Percentiles rank a stretch among this genome's conserved stretches.
Conservation (phyloP, 1,139 yeast species). For the Kodamaea sp. region DNA sequence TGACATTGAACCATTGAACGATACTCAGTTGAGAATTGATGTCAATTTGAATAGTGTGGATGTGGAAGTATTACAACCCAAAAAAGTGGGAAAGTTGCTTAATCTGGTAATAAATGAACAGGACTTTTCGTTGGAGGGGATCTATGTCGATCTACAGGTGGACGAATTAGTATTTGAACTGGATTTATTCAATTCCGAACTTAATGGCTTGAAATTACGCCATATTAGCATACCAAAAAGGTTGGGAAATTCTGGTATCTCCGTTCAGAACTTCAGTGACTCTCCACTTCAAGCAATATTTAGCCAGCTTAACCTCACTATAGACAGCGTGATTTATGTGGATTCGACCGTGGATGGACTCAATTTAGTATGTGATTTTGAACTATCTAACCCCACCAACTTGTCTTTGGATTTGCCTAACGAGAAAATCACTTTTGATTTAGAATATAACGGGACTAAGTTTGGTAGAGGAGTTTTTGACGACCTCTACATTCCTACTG, state of each 20-base stretch:
- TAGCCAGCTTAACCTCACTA: slow-evolving; percentile 19
- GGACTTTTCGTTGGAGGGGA: slow-evolving; percentile 4
- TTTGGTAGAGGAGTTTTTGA: slow-evolving; percentile 18
- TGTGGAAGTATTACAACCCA: slow-evolving; percentile 16
- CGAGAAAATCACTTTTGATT: slow-evolving; percentile 19
- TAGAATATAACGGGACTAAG: slow-evolving; percentile 18
- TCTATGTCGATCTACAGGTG: slow-evolving; percentile 18
- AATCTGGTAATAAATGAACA: slow-evolving; percentile 14
- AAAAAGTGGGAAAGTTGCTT: slow-evolving; percentile 16
- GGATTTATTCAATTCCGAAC: slow-evolving; percentile 9
- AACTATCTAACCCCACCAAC: slow-evolving; percentile 38
- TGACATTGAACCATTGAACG: slow-evolving; percentile 6
- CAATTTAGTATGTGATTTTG: slow-evolving; percentile 31
- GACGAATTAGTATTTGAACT: slow-evolving; percentile 18
- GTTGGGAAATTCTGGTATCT: neutral
- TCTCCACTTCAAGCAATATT: too few relatives aligned
- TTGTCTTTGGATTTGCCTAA: slow-evolving; percentile 23
- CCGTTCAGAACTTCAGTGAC: neutral
- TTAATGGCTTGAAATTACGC: slow-evolving; percentile 6
- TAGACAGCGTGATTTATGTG: slow-evolving; percentile 25
- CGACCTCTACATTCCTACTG: slow-evolving; percentile 20
- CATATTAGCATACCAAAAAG: slow-evolving; percentile 5
- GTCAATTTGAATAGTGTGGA: slow-evolving; percentile 14
- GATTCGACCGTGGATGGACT: slow-evolving; percentile 23
- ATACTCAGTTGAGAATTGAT: slow-evolving; percentile 9